phyloP scores from a whole-genome alignment of 768 basidiomycete genomes.

The Macrolepiota fuliginosa region DNA sequence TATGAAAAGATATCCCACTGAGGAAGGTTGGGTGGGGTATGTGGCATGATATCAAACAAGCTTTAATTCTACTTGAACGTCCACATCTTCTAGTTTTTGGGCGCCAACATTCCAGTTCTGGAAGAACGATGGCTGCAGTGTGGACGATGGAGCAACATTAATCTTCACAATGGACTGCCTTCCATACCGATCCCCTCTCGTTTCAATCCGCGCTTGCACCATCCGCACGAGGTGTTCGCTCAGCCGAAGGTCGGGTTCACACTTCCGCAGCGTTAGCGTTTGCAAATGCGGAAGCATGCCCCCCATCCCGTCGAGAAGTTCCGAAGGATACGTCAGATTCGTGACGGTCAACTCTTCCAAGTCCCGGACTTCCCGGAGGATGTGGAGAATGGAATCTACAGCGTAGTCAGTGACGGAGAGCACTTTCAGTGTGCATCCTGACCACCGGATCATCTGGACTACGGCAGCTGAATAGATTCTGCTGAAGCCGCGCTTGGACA shows the following conservation, averaged over 20 bases:
- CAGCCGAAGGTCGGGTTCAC: not conserved
- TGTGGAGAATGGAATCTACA: not conserved
- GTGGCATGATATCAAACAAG: not conserved
- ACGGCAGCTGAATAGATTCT: constrained; percentile 7
- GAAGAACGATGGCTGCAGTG: not conserved
- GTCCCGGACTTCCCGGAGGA: not conserved
- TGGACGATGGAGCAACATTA: not conserved
- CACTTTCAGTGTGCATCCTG: not conserved
- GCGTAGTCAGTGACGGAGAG: constrained; percentile 4
- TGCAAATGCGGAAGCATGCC: not conserved
- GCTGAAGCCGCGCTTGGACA: constrained; percentile 4
- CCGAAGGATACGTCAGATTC: constrained; percentile 4
- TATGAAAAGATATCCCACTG: not conserved
- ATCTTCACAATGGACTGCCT: not conserved
- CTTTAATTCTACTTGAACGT: not conserved
- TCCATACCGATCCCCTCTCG: not conserved
- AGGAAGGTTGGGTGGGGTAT: not conserved
- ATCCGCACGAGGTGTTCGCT: not conserved
- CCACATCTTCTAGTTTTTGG: not conserved
- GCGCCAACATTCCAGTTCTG: not conserved
- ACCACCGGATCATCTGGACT: not conserved
- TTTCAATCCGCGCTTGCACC: not conserved
- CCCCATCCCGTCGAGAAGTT: not conserved
- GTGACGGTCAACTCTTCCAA: constrained; percentile 6
- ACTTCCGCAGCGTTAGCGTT: not conserved